phyloP scores from a whole-genome alignment of 371 early-diverging fungal genomes.

The Actinomortierella ambigua region DNA sequence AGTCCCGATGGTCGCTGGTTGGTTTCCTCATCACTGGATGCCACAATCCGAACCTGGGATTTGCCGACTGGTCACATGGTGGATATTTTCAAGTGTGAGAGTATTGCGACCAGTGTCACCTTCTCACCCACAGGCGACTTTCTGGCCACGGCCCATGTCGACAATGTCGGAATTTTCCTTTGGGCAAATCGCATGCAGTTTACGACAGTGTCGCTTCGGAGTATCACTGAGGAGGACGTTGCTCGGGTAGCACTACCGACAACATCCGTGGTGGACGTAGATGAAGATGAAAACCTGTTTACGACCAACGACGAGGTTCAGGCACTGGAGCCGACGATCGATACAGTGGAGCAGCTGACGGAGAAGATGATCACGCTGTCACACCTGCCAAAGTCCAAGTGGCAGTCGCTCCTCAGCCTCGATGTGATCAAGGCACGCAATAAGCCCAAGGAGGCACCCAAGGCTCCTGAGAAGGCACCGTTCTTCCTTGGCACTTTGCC shows the following conservation, averaged over 20 bases:
- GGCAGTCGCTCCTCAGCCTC: conserved; percentile 88
- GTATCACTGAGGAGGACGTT: conserved; percentile 65
- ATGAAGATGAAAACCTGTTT: conserved; percentile 48
- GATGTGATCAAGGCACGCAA: conserved; percentile 95
- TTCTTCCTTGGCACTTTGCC: conserved; percentile 90
- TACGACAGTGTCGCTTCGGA: conserved; percentile 65
- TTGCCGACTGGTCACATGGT: conserved; percentile 89
- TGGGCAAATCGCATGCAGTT: conserved; percentile 91
- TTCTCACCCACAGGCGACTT: conserved; percentile 93
- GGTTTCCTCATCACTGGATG: conserved; percentile 82
- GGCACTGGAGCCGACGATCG: conserved; percentile 42
- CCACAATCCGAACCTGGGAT: conserved; percentile 94
- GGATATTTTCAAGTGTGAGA: conserved; percentile 79
- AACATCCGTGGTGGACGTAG: conserved; percentile 49
- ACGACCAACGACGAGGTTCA: conserved; percentile 44
- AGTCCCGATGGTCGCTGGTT: conserved; percentile 94
- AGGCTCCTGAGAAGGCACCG: conserved; percentile 87
- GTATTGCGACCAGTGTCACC: conserved; percentile 80
- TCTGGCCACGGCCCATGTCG: conserved; percentile 90
- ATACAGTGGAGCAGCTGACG: conserved; percentile 68
- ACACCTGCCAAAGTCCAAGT: conserved; percentile 79
- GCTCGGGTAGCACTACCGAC: conserved; percentile 57
- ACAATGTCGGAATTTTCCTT: conserved; percentile 87
- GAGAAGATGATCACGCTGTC: conserved; percentile 88
- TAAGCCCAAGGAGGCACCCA: conserved; percentile 87